Conservation (phyloP, 2,329 filamentous ascomycete genomes). For the Nemania sp. region DNA sequence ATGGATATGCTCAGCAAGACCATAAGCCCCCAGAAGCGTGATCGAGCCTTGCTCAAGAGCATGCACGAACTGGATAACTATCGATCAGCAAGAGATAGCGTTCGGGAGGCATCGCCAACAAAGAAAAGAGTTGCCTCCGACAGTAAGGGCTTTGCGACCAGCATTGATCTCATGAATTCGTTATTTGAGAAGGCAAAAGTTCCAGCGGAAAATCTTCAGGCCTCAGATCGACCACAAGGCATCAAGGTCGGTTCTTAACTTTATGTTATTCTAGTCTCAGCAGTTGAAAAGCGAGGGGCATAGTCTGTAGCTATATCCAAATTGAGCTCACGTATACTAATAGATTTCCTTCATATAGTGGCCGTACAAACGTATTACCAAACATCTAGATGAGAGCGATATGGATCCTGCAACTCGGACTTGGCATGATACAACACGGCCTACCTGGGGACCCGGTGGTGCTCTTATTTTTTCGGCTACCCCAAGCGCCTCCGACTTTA, state of each 20-base stretch:
- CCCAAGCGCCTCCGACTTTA: constrained; percentile 39
- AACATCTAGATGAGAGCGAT: constrained; percentile 62
- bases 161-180: constrained; percentile 96
- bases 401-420: constrained; percentile 66
- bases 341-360: constrained; percentile 64
- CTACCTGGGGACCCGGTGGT: constrained; percentile 77
- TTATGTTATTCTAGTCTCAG: constrained; percentile 19
- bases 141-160: constrained; percentile 75
- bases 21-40: constrained; percentile 90
- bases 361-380: constrained; percentile 82
- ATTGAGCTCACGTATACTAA: constrained; percentile 47
- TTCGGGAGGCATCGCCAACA: constrained; percentile 38
- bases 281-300: constrained; percentile 5
- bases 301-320: constrained; percentile 36
- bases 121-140: constrained; percentile 48
- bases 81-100: constrained; percentile 44
- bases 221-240: constrained; percentile 61
- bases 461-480: constrained; percentile 68
- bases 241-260: constrained; percentile 79
- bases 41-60: constrained; percentile 72
- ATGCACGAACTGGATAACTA: constrained; percentile 65
- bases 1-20: constrained; percentile 91
- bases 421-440: constrained; percentile 76
- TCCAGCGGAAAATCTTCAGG: constrained; percentile 58
- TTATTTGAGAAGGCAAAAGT: constrained; percentile 77